A percentile compares a stretch with the other conserved stretches of the same genome.
phyloP scores from a whole-genome alignment of 495 filamentous ascomycete species.

The Podospora pseudoanserina region DNA sequence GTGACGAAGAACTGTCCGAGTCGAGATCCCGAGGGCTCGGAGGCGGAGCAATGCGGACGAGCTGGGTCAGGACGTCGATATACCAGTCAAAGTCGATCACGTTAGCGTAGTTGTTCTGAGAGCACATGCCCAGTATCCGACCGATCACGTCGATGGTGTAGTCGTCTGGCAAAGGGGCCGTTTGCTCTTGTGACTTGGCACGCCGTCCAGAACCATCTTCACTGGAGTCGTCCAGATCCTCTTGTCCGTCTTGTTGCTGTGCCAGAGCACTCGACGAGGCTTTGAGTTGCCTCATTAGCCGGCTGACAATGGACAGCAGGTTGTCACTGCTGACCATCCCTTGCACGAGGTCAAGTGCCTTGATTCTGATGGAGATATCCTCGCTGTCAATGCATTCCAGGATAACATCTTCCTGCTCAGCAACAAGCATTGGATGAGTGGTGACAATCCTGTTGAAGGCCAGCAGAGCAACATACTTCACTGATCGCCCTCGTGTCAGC shows the following conservation, averaged over 20 bases:
- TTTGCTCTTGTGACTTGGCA: constrained; percentile 32
- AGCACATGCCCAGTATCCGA: constrained; percentile 84
- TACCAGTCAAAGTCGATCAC: constrained; percentile 96
- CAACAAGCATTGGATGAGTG: constrained; percentile 81
- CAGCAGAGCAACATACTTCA: constrained; percentile 94
- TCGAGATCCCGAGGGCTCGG: constrained; percentile 34
- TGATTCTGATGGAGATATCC: constrained; percentile 92
- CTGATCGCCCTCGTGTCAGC: constrained; percentile 38
- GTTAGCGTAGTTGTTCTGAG: constrained; percentile 80
- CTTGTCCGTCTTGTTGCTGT: constrained; percentile 29
- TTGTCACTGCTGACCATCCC: constrained; percentile 88
- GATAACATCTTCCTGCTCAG: constrained; percentile 90
- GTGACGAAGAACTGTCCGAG: constrained; percentile 42
- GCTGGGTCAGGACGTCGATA: constrained; percentile 74
- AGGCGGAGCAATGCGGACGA: constrained; percentile 67
- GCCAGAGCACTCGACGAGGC: constrained; percentile 41
- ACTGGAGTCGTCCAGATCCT: constrained; percentile 48
- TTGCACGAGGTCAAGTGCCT: constrained; percentile 84
- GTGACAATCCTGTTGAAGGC: constrained; percentile 92
- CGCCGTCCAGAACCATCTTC: constrained; percentile 51
- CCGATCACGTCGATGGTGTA: constrained; percentile 76
- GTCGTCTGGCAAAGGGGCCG: constrained; percentile 65
- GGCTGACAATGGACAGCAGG: constrained; percentile 75
- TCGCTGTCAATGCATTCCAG: constrained; percentile 91
- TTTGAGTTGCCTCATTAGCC: constrained; percentile 78